Percentiles rank a stretch among this genome's conserved stretches.
phyloP scores from a whole-genome alignment of 1,284 basidiomycete species.

The Microbotryum lychnidis-dioicae region DNA sequence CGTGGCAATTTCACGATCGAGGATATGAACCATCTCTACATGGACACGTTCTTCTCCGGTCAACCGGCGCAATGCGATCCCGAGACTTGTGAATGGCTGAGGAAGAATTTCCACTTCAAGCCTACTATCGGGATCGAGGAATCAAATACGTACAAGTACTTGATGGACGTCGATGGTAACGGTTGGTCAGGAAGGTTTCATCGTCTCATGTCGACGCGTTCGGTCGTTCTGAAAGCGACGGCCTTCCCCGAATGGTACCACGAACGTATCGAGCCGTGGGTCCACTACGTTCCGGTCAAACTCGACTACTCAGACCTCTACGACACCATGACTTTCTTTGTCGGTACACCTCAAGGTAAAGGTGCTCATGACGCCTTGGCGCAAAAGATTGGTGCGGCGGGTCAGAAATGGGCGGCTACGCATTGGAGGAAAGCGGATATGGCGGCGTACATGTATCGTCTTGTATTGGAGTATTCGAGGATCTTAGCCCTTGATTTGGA shows the following conservation, averaged over 20 bases:
- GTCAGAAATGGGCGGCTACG: constrained; percentile 52
- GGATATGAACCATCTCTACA: constrained; percentile 33
- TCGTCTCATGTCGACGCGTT: constrained; percentile 44
- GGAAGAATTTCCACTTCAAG: constrained; percentile 27
- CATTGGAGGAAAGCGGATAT: constrained; percentile 61
- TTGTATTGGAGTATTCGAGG: constrained; percentile 29
- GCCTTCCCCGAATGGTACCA: constrained; percentile 43
- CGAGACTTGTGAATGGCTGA: constrained; percentile 33
- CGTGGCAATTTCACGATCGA: constrained; percentile 24
- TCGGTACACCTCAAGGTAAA: constrained; percentile 42
- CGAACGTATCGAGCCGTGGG: constrained; percentile 42
- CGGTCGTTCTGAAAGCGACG: constrained; percentile 43
- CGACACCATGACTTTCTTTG: constrained; percentile 46
- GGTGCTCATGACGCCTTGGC: constrained; percentile 52
- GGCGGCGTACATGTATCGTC: constrained; percentile 39
- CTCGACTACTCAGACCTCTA: constrained; percentile 46
- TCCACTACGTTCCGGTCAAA: constrained; percentile 44
- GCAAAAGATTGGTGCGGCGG: constrained; percentile 51
- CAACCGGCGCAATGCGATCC: constrained; percentile 34
- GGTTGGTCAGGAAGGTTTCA: constrained; percentile 41
- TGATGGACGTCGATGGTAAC: constrained; percentile 47
- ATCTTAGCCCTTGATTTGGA: constrained; percentile 22
- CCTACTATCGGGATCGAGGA: constrained; percentile 34
- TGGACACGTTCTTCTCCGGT: constrained; percentile 36
- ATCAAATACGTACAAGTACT: constrained; percentile 41